A percentile compares a stretch with the other conserved stretches of the same genome.
These are phyloP conservation scores for Nemania abortiva DNA, from an alignment of 2,329 filamentous ascomycete species.

Conservation along the genomic window DNA sequence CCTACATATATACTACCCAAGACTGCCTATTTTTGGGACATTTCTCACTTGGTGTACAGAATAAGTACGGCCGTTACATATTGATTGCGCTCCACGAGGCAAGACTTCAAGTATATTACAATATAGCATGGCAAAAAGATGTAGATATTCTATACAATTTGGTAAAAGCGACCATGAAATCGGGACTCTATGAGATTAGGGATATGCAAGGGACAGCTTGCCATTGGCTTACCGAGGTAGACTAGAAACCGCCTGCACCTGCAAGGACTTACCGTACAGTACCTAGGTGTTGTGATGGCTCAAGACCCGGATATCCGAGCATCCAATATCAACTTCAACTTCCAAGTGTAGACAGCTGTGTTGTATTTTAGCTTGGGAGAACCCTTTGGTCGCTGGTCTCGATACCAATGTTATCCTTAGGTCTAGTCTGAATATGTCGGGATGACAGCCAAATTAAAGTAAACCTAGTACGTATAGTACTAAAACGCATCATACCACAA, in stretches of 20 bases:
- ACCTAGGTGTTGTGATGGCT: background rate
- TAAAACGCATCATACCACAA: too few relatives aligned
- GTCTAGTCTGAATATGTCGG: too few relatives aligned
- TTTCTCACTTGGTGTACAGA: background rate
- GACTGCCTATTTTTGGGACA: slow-evolving; percentile 29
- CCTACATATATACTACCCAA: background rate
- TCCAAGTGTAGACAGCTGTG: too few relatives aligned
- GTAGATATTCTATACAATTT: background rate
- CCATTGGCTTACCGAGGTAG: background rate
- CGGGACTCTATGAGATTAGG: background rate
- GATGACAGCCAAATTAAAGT: too few relatives aligned
- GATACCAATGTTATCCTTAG: too few relatives aligned
- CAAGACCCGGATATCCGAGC: background rate
- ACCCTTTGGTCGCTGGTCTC: too few relatives aligned
- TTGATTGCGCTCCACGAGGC: background rate
- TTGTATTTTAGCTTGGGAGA: too few relatives aligned
- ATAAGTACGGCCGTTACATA: background rate
- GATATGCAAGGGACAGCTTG: slow-evolving; percentile 9
- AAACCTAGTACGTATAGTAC: too few relatives aligned
- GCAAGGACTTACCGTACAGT: background rate
- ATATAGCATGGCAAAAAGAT: background rate
- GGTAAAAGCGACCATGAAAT: too few relatives aligned
- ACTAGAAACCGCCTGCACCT: background rate
- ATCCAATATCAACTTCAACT: background rate
- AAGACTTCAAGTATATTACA: background rate